Base-by-base conservation (phyloP, 352 stramenopile species). In the Pythium plurisporium region DNA sequence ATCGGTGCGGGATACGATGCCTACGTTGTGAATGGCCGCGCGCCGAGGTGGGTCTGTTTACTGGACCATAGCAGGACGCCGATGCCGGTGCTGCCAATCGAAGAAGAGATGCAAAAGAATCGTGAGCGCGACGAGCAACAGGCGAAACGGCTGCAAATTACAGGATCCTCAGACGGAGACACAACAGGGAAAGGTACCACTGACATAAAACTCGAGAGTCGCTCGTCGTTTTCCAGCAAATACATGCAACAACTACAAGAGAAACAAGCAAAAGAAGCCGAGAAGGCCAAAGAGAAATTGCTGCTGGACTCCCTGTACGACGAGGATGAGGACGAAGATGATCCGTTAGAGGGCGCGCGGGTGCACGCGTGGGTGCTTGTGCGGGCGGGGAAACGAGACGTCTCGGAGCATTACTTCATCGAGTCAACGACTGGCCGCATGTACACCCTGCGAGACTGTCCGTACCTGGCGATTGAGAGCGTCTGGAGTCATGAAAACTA, bases 401-500 rank as follows among this genome's bases (percentile, higher is more conserved):
- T 98, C 4, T 43, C 69, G 0, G 73, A 95, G 25, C 76, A 89
- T 37, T 80, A 91, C 59, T 98, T 97, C 56, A 79, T 98, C 22
- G 96, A 99, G 55, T 76, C 94, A 20, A 95, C 94, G 3, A 98
- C 95, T 2, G 94, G 94, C 1, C 70, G 78, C 1, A 65, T 76
- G 11, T 98, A 98, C 64, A 67, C 79, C 9, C 36, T 96, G 3
- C 51, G 69, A 19, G 75, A 90, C 17, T 71, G 67, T 4, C 95
- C 96, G 6, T 98, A 98, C 72, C 55, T 73, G 4, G 59, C 55
- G 30, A 81, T 98, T 7, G 91, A 97, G 63, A 83, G 65, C 19
- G 75, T 98, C 2, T 99, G 92, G 76, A 98, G 97, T 62, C 70
- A 96, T 56, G 84, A 95, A 52, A 98, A 98, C 67, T 98, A 94